phyloP scores from a whole-genome alignment of 2,329 filamentous ascomycete species.

The Ophiocordyceps camponoti-leonardi region DNA sequence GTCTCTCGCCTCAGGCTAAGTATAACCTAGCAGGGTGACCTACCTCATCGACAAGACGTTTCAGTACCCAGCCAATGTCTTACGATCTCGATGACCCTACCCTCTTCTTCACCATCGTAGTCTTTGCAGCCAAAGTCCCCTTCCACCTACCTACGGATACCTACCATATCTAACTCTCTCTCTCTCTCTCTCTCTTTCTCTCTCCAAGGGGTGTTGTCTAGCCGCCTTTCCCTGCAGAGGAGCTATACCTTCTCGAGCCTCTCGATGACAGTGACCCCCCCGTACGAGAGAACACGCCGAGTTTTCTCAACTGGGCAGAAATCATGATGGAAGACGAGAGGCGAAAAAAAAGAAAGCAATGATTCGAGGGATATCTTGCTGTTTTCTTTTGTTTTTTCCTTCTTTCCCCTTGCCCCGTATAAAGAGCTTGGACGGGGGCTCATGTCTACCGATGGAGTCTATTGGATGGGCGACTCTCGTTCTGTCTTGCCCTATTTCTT shows the following conservation, averaged over 20 bases:
- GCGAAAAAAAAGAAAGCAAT: neutral
- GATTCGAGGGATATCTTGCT: neutral
- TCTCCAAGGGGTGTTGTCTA: neutral
- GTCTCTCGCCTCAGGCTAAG: too few relatives aligned
- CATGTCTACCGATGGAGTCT: too few relatives aligned
- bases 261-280: neutral
- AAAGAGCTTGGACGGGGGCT: too few relatives aligned
- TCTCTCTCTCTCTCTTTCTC: too few relatives aligned
- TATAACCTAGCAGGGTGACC: too few relatives aligned
- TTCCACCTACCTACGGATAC: too few relatives aligned
- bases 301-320: neutral
- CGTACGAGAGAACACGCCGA: neutral
- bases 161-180: too few relatives aligned
- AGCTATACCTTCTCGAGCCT: neutral
- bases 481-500: too few relatives aligned
- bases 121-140: too few relatives aligned
- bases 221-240: neutral
- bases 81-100: neutral
- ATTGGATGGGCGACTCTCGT: neutral
- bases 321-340: neutral
- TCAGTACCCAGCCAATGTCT: neutral
- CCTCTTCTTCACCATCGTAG: neutral
- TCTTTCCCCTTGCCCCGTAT: too few relatives aligned
- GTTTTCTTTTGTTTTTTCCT: too few relatives aligned
- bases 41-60: too few relatives aligned